Percentiles rank a stretch among this genome's conserved stretches.
These are phyloP conservation scores for Phytopythium vexans DNA, from an alignment of 352 stramenopile genomes.

Conservation along the genomic window DNA sequence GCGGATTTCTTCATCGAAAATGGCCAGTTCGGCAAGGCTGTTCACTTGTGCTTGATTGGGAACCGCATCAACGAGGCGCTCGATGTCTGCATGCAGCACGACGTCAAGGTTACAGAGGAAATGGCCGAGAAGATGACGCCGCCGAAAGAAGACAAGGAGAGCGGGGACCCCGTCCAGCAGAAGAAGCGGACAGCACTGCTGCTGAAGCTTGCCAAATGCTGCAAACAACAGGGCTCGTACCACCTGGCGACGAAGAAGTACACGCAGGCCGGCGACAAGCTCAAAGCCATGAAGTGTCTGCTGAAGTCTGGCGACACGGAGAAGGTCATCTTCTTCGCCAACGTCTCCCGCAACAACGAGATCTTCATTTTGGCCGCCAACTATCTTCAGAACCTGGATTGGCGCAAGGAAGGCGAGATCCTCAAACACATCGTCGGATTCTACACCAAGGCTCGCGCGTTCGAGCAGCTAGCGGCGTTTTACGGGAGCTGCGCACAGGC, in stretches of 20 bases:
- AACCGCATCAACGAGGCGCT: slow-evolving; percentile 76
- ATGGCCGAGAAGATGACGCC: slow-evolving; percentile 93
- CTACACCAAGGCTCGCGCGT: slow-evolving; percentile 93
- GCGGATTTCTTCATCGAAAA: slow-evolving; percentile 93
- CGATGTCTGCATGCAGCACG: slow-evolving; percentile 87
- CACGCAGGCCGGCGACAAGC: slow-evolving; percentile 90
- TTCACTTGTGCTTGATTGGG: slow-evolving; percentile 85
- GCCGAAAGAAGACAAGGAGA: slow-evolving; percentile 63
- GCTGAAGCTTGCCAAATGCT: slow-evolving; percentile 89
- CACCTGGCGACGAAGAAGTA: slow-evolving; percentile 96
- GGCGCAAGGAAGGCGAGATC: slow-evolving; percentile 86
- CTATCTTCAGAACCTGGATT: slow-evolving; percentile 95
- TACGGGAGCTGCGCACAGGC: slow-evolving; percentile 90
- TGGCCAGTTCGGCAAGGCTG: slow-evolving; percentile 88
- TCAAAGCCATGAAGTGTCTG: slow-evolving; percentile 94
- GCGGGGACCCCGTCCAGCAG: slow-evolving; percentile 32
- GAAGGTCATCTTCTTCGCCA: slow-evolving; percentile 94
- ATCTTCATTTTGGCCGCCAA: slow-evolving; percentile 96
- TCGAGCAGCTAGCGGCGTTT: slow-evolving; percentile 89
- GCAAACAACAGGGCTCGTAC: slow-evolving; percentile 91
- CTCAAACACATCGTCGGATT: slow-evolving; percentile 94
- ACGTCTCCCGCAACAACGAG: slow-evolving; percentile 88
- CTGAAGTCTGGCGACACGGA: slow-evolving; percentile 94
- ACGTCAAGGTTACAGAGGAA: slow-evolving; percentile 89
- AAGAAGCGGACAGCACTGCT: slow-evolving; percentile 82